Base-by-base conservation (phyloP, 805 yeast species). In the Saccharomycopsis synnaedendra region DNA sequence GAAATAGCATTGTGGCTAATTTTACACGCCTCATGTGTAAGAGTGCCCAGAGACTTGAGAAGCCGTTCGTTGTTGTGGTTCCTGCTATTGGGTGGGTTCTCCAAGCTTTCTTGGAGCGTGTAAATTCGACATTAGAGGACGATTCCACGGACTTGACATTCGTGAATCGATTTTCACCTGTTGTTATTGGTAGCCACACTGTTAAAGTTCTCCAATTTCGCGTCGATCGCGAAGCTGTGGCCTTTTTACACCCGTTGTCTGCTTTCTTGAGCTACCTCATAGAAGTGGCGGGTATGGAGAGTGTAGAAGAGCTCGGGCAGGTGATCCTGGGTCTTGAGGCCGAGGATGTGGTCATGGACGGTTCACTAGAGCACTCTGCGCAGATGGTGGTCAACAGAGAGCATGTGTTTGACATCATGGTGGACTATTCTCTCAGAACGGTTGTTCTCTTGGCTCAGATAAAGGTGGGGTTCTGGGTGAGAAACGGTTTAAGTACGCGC, bases 381-480 rank as follows among this genome's bases (percentile, higher is more conserved):
- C 30, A 33, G 29, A 10, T 31, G 7, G 30, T 19, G 11, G 40
- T 34, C 10, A 48, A 49, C 11, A 34, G 28, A n/a, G 36, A 37
- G 9, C 33, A 47, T 9, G 10, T 50, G 2, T 47, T 48, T 42
- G 41, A 39, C 11, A 45, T 47, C 2, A 45, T 50, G 35, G 43
- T 44, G 34, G 55, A 87, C 54, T 80, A 83, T 53, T 83, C 96
- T 0, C 61, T 93, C 27, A 70, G 94, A 49, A 82, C 89, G 0
- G 59, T 87, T 32, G 96, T 85, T 0, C 63, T 85, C 5, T 64
- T 86, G 54, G 78, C 96, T 0, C 97, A 93, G 57, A 84, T 90
- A 5, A 82, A 85, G 51, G 79, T 84, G 0, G 96, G 96, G 0
- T 74, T 83, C 48, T 90, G 97, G 97, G 96, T 90, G 0, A 74